Base-by-base conservation (phyloP, 805 yeast genomes). In the Torulaspora franciscae region DNA sequence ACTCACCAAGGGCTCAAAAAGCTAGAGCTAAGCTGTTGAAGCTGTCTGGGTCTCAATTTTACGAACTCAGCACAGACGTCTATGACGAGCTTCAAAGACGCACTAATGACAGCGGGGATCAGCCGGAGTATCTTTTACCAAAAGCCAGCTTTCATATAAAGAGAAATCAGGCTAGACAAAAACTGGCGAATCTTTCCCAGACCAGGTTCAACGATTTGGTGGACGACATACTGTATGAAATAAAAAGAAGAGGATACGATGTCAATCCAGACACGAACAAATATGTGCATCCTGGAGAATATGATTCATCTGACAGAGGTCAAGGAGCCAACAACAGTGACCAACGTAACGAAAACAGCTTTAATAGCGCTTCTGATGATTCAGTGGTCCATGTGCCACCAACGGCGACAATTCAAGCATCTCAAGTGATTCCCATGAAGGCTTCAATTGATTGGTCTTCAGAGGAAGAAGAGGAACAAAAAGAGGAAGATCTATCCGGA, bases 91-190 rank as follows among this genome's bases (percentile, higher is more conserved):
- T 93, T 48, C 79, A 80, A 57, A 77, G 99, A 59, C 75, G 99
- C 51, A 75, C 77, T 33, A 77, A 72, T 52, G 83, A 81, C 53
- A 72, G 76, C 30, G 69, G 76, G 41, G 72, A 75, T 25, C 78
- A 77, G 52, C 81, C 85, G 1, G 80, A 77, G 43, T 80, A 75
- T 57, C 71, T 91, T 42, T 71, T 80, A 32, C 90, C 95, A 5
- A 78, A 79, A 56, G 72, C 77, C 6, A 73, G 75, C 14, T 88
- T 87, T 67, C 99, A 93, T 65, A 90, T 95, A 34, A 90, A 89
- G 61, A 77, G 99, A 59, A 95, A 93, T 61, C 95, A 89, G 65
- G 98, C 99, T 1, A 76, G 99, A 56, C 86, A 86, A 64, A 91
- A 90, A 67, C 74, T 93, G 54, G 83, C 96, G 4, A 80, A 85